A percentile compares a stretch with the other conserved stretches of the same genome.
Conservation (phyloP, 371 early-diverging fungal species). For the Apophysomyces sp. region DNA sequence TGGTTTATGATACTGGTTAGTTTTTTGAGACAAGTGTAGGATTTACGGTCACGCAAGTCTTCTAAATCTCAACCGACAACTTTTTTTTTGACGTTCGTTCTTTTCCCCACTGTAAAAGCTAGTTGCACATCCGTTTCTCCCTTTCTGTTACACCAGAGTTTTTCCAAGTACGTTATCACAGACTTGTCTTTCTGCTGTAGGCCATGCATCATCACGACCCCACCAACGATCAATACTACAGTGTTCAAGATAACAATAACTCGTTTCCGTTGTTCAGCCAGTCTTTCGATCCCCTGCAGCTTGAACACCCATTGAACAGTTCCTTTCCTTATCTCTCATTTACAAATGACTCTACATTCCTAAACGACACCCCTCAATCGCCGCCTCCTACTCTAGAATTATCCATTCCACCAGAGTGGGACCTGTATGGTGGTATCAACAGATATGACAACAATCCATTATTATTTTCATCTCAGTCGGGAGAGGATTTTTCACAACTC, state of each 20-base stretch:
- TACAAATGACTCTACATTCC: background rate
- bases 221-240: background rate
- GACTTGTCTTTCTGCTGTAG: background rate
- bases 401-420: background rate
- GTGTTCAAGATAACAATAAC: background rate
- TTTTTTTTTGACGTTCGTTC: background rate
- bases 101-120: background rate
- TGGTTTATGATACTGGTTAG: too few species aligned
- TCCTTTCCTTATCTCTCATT: background rate
- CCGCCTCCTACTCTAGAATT: background rate
- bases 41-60: too few species aligned
- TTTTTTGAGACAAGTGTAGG: too few species aligned
- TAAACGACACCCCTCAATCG: background rate
- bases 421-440: background rate
- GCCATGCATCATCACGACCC: background rate
- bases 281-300: background rate
- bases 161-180: background rate
- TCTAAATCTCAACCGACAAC: too few species aligned
- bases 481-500: background rate
- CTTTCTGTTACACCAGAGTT: background rate
- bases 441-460: background rate
- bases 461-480: background rate
- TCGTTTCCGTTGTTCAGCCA: background rate
- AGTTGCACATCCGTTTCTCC: background rate
- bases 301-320: background rate